phyloP scores from a whole-genome alignment of 2,329 filamentous ascomycete species.

The Periconia sp. region DNA sequence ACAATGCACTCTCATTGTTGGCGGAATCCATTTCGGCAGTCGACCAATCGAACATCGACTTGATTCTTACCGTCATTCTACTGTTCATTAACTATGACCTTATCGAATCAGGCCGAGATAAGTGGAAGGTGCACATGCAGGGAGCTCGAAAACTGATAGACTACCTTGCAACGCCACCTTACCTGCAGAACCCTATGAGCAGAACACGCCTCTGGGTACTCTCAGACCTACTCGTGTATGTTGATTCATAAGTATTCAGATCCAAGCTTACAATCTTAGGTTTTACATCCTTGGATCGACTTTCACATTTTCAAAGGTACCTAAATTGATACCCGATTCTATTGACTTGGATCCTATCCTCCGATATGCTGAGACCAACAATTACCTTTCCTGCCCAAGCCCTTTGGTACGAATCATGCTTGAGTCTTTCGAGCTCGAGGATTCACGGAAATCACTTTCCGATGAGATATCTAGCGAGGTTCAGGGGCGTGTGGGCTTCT shows the following conservation, averaged over 20 bases:
- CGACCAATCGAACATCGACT: conserved; percentile 43
- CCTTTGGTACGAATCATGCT: conserved; percentile 45
- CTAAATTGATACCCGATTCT: conserved; percentile 35
- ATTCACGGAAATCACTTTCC: conserved; percentile 21
- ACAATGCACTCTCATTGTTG: conserved; percentile 53
- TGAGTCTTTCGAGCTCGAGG: conserved; percentile 40
- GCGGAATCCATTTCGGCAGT: conserved; percentile 39
- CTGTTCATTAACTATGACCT: conserved; percentile 58
- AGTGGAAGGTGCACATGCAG: conserved; percentile 59
- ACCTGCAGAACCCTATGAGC: conserved; percentile 37
- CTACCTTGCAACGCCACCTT: conserved; percentile 40
- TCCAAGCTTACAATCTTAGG: conserved; percentile 14
- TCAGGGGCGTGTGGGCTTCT: conserved; percentile 29
- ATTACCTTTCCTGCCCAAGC: conserved; percentile 46
- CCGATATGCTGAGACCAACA: conserved; percentile 48
- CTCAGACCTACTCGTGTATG: conserved; percentile 43
- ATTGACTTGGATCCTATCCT: conserved; percentile 43
- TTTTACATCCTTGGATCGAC: conserved; percentile 45
- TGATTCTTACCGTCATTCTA: conserved; percentile 55
- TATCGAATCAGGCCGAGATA: conserved; percentile 57
- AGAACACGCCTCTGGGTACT: conserved; percentile 39
- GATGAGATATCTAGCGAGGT: conserved; percentile 18
- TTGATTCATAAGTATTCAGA: background rate
- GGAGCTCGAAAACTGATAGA: conserved; percentile 57
- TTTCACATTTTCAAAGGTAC: conserved; percentile 33